A percentile compares a stretch with the other conserved stretches of the same genome.
Conservation (phyloP, 2,329 filamentous ascomycete genomes). For the Lojkania enalia region DNA sequence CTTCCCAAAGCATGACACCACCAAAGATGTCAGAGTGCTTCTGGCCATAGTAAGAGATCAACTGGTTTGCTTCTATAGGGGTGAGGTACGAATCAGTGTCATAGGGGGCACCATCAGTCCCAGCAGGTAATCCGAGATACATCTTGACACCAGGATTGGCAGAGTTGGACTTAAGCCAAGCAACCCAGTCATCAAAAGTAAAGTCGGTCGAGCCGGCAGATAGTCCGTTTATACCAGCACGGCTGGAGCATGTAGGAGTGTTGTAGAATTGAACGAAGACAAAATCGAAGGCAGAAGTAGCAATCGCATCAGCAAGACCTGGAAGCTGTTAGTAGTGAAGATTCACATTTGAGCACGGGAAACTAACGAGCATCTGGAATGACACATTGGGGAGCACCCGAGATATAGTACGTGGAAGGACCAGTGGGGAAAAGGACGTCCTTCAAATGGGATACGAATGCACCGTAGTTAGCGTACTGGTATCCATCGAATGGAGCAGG, state of each 20-base stretch:
- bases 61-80: conserved; percentile 49
- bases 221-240: conserved; percentile 39
- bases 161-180: conserved; percentile 43
- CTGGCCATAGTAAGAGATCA: conserved; percentile 46
- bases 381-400: conserved; percentile 57
- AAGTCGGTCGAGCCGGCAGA: conserved; percentile 42
- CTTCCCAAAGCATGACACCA: conserved; percentile 64
- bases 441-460: conserved; percentile 55
- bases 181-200: conserved; percentile 51
- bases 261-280: conserved; percentile 62
- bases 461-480: conserved; percentile 49
- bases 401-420: conserved; percentile 53
- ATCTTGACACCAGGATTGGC: conserved; percentile 53
- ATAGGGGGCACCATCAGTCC: conserved; percentile 21
- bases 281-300: conserved; percentile 54
- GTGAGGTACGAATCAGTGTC: conserved; percentile 51
- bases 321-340: background rate
- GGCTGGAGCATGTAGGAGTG: conserved; percentile 55
- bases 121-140: conserved; percentile 55
- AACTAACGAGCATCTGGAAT: conserved; percentile 49
- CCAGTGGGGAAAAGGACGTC: conserved; percentile 42
- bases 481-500: conserved; percentile 32
- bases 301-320: conserved; percentile 52
- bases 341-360: too few species aligned
- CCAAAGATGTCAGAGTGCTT: conserved; percentile 53